Base-by-base conservation (phyloP, 129 eudicot species). In the Escallonia herrerae region DNA sequence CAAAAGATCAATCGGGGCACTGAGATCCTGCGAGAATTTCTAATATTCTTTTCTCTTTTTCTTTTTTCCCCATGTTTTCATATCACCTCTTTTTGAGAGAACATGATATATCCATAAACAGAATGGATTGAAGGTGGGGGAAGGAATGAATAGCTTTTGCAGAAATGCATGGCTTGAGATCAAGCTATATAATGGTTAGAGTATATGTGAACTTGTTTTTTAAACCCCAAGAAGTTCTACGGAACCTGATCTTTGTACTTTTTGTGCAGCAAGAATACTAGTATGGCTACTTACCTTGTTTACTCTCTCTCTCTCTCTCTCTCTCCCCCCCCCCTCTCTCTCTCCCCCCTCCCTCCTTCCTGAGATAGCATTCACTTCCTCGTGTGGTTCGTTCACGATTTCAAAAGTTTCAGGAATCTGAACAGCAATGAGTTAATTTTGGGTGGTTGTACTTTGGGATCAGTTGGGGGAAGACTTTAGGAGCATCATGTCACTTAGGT, bases 1-100 rank as follows among this genome's bases (percentile, higher is more conserved):
- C 69, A 82, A 82, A 51, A 75, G 81, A 65, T 83, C 90, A 53
- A 40, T 70, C 71, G 83, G 84, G 1, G 33, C 33, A 22, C 1
- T 22, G 33, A 22, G 33, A 22, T 22, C 33, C 33, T 22, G 33
- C 33, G 33, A 22, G 33, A 22, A 22, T 22, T 22, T 22, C 33
- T 22, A 22, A 22, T 22, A n/a, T n/a, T n/a, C n/a, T n/a, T n/a
- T n/a, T n/a, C n/a, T n/a, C n/a, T n/a, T n/a, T n/a, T n/a, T n/a
- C n/a, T n/a, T n/a, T n/a, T n/a, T n/a, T n/a, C n/a, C n/a, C n/a
- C n/a, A n/a, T n/a, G n/a, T n/a, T n/a, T n/a, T n/a, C n/a, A n/a
- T 9, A 46, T 4, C 9, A 5, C 48, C 51, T n/a, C 14, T 45
- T 10, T 69, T 39, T 70, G 41, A 70, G 40, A 40, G 37, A 43